Evolutionary conservation across 1,284 basidiomycete species (phyloP).

Genomic region (Cryptococcus hybrid): DNA sequence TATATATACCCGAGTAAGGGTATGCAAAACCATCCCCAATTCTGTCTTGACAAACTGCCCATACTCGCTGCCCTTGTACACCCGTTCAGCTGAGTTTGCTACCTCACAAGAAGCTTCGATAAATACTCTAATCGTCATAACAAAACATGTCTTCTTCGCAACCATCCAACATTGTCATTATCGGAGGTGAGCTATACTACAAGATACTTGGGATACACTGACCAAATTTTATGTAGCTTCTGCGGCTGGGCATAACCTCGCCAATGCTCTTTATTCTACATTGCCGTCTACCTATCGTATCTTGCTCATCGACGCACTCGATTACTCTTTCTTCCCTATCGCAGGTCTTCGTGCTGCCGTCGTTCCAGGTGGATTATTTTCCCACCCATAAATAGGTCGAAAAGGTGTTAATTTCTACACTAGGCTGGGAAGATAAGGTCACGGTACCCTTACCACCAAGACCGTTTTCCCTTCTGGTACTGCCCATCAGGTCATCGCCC

Average conservation of each 20-base stretch:
- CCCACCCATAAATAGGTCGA: too few species aligned
- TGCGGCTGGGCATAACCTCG: slow-evolving; percentile 34
- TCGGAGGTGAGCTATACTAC: slow-evolving; percentile 28
- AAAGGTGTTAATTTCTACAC: neutral
- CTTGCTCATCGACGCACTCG: slow-evolving; percentile 50
- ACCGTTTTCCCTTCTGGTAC: slow-evolving; percentile 37
- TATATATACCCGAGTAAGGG: too few species aligned
- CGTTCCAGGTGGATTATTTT: slow-evolving; percentile 38
- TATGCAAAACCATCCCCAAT: slow-evolving; percentile 26
- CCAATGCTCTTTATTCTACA: slow-evolving; percentile 35
- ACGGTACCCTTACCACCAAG: slow-evolving; percentile 34
- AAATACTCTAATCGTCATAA: neutral
- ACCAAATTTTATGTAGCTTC: slow-evolving; percentile 25
- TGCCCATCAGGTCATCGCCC: slow-evolving; percentile 36
- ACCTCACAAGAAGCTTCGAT: neutral
- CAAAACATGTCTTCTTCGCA: neutral
- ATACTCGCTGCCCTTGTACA: too few species aligned
- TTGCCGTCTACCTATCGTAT: slow-evolving; percentile 48
- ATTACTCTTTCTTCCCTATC: slow-evolving; percentile 44
- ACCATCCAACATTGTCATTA: slow-evolving; percentile 29
- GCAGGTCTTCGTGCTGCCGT: slow-evolving; percentile 48
- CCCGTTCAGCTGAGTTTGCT: too few species aligned
- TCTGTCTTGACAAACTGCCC: too few species aligned
- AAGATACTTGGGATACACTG: neutral
- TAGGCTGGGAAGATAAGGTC: slow-evolving; percentile 49